A percentile compares a stretch with the other conserved stretches of the same genome.
Conservation (phyloP, 2,329 filamentous ascomycete species). For the Coniochaeta sp. region DNA sequence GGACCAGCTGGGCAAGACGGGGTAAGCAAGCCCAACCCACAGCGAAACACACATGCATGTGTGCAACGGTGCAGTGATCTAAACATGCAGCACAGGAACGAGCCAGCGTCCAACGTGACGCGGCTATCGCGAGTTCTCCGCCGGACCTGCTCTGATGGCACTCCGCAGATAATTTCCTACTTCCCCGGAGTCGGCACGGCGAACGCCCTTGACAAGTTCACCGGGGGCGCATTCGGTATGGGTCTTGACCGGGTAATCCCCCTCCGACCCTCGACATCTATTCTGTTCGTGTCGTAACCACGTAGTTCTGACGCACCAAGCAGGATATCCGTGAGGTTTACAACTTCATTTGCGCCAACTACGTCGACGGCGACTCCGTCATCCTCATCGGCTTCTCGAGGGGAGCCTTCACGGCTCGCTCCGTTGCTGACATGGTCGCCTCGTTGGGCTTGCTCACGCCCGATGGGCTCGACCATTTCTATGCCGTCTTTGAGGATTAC, state of each 20-base stretch:
- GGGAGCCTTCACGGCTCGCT: constrained; percentile 31
- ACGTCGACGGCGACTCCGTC: constrained; percentile 25
- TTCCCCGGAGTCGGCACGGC: constrained; percentile 22
- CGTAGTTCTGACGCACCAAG: background rate
- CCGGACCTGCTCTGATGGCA: constrained; percentile 16
- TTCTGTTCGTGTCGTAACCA: background rate
- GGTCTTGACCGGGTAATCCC: constrained; percentile 17
- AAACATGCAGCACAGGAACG: constrained; percentile 2
- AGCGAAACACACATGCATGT: too few relatives aligned
- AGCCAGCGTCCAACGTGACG: constrained; percentile 22
- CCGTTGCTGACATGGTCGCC: constrained; percentile 28
- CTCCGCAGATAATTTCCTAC: constrained; percentile 22
- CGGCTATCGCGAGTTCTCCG: constrained; percentile 18
- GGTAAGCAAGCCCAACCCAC: constrained; percentile 7
- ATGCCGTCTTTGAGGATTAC: constrained; percentile 31
- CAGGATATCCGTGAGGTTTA: constrained; percentile 26
- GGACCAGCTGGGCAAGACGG: constrained; percentile 20
- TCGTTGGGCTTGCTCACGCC: constrained; percentile 32
- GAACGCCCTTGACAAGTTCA: constrained; percentile 17
- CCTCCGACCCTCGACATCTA: too few relatives aligned
- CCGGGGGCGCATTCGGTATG: constrained; percentile 23
- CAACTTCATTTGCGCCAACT: constrained; percentile 29
- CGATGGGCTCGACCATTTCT: constrained; percentile 32
- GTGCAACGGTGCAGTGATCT: background rate
- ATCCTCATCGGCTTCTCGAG: constrained; percentile 30